Evolutionary conservation across 208 protist species (phyloP).

Genomic region (Acanthamoeba sp.): DNA sequence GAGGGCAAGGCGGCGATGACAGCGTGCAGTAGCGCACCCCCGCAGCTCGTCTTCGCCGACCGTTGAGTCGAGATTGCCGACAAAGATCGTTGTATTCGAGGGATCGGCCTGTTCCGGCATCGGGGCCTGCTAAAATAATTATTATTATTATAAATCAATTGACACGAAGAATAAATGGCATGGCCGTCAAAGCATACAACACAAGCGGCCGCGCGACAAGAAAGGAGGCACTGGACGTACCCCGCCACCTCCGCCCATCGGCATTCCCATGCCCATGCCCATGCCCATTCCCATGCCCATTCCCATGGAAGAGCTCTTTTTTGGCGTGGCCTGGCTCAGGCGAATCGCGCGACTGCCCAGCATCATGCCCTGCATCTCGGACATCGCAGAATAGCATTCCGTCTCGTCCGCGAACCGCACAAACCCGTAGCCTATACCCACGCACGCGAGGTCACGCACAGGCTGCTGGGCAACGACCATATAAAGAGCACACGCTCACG

Average conservation of each 20-base stretch:
- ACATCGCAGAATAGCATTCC: constrained; percentile 1
- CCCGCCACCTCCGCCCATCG: background rate
- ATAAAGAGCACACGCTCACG: too few relatives aligned
- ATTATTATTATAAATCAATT: background rate
- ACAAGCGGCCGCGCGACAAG: too few relatives aligned
- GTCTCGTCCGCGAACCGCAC: constrained; percentile 13
- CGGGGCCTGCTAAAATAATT: background rate
- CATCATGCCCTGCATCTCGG: constrained; percentile 12
- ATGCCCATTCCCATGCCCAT: too few relatives aligned
- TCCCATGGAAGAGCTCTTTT: background rate
- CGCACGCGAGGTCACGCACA: background rate
- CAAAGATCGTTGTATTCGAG: constrained; percentile 18
- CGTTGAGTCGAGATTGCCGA: background rate
- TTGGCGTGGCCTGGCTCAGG: constrained; percentile 16
- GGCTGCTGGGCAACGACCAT: background rate
- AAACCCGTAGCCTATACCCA: background rate
- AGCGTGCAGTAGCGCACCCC: background rate
- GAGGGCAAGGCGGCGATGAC: background rate
- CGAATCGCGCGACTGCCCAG: background rate
- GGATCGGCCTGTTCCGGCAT: background rate
- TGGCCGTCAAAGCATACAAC: too few relatives aligned
- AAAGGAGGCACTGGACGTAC: too few relatives aligned
- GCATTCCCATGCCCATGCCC: background rate
- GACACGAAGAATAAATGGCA: background rate
- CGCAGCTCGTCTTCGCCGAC: background rate